These are phyloP conservation scores for Hypoxylon lienhwacheense DNA, from an alignment of 495 filamentous ascomycete genomes.

Conservation along the genomic window DNA sequence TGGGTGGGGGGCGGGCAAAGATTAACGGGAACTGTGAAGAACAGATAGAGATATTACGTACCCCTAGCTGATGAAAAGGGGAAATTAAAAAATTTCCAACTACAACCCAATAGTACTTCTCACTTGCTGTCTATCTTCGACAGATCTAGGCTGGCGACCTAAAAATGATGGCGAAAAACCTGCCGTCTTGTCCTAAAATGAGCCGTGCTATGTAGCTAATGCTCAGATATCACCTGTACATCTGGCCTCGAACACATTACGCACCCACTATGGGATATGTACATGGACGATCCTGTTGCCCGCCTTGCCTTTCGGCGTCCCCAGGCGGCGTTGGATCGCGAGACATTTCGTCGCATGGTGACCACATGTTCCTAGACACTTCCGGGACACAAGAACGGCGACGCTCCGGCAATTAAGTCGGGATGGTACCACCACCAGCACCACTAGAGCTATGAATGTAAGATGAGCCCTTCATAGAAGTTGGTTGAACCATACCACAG, in stretches of 20 bases:
- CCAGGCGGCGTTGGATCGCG: constrained; percentile 10
- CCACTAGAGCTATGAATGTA: constrained; percentile 3
- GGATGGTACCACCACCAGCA: neutral
- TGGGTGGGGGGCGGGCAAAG: neutral
- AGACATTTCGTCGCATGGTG: constrained; percentile 33
- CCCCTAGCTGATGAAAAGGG: no score
- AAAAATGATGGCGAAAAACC: no score
- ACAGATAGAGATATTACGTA: no score
- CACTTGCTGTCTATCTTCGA: no score
- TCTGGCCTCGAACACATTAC: constrained; percentile 14
- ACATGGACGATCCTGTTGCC: constrained; percentile 3
- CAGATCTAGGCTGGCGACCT: no score
- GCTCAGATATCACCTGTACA: neutral
- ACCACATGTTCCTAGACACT: constrained; percentile 26
- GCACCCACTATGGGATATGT: constrained; percentile 10
- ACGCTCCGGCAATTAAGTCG: constrained; percentile 17
- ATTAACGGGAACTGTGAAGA: neutral
- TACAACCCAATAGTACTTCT: no score
- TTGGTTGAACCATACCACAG: neutral
- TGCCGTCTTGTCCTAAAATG: no score
- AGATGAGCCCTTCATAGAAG: no score
- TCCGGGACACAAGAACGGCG: constrained; percentile 17
- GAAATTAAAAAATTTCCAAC: no score
- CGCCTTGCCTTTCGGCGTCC: constrained; percentile 3
- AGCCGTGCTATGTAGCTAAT: no score